Base-by-base conservation (phyloP, 805 yeast genomes). In the Martiniozyma abietophila region DNA sequence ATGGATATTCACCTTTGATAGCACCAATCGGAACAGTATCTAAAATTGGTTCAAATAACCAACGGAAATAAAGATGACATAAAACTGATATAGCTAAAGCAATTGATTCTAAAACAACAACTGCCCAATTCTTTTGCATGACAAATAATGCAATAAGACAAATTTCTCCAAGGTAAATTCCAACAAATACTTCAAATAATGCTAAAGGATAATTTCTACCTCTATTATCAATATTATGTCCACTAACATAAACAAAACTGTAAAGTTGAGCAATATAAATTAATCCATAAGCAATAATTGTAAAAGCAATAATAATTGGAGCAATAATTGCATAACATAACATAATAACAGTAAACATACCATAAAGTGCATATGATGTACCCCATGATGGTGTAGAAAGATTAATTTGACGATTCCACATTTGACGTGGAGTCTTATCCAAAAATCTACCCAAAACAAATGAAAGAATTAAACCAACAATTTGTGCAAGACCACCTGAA, bases 361-460 rank as follows among this genome's bases (percentile, higher is more conserved):
- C 80, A 55, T 77, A 78, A 8, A 69, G 64, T 6, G 96, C 96
- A 59, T 81, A 89, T 10, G 74, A 62, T 12, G 81, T 75, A 32
- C 96, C 94, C 82, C 88, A 86, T 17, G 73, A 69, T 28, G 88
- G 81, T 27, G 70, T 65, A 9, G 75, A 68, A 46, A 89, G 63
- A 2, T 64, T 67, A 53, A 73, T 74, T 53, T 59, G 72, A 50
- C 95, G 75, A 40, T 57, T 72, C 96, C 96, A 89, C 63, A 80
- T 82, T 59, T 84, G 78, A 61, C 97, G 76, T 41, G 97, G 97
- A 5, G 97, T 85, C 35, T 71, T 68, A 55, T 86, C 95, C 41
- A 92, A 67, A 16, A 85, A 40, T 43, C 63, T 64, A 20, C 92
- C 83, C 39, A 88, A 63, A 24, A 80, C 61, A 51, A 80, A 76